Evolutionary conservation across 108 stramenopile genomes (phyloP).

Genomic region (Skeletonema grethae): DNA sequence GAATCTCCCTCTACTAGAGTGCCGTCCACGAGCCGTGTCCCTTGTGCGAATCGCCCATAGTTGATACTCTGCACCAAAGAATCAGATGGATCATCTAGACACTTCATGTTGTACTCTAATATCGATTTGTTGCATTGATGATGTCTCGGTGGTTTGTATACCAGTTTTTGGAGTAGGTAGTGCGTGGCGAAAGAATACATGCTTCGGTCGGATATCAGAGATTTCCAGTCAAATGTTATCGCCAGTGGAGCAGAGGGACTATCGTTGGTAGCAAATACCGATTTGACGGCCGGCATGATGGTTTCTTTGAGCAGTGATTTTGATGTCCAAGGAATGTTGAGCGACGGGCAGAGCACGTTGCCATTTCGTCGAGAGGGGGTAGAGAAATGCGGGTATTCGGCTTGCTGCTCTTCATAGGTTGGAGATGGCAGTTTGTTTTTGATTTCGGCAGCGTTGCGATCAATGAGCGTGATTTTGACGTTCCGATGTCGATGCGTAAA

Average conservation of each 20-base stretch:
- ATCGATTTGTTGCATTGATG: slow-evolving; percentile 36
- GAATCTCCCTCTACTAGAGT: slow-evolving; percentile 13
- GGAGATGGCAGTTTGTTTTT: slow-evolving; percentile 4
- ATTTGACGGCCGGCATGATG: slow-evolving; percentile 28
- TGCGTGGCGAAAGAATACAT: slow-evolving; percentile 37
- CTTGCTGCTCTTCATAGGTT: slow-evolving; percentile 9
- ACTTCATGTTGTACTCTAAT: slow-evolving; percentile 41
- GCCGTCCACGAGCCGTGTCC: slow-evolving; percentile 31
- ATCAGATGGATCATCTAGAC: slow-evolving; percentile 40
- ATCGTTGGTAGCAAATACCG: not conserved
- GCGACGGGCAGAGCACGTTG: slow-evolving; percentile 39
- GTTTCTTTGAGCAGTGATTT: slow-evolving; percentile 32
- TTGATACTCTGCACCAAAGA: slow-evolving; percentile 33
- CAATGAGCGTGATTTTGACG: slow-evolving; percentile 27
- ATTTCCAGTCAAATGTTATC: slow-evolving; percentile 31
- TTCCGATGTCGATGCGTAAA: slow-evolving; percentile 3
- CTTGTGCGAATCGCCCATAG: slow-evolving; percentile 34
- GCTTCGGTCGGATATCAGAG: slow-evolving; percentile 18
- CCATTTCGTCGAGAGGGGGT: slow-evolving; percentile 42
- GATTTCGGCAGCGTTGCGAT: slow-evolving; percentile 1
- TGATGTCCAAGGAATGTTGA: slow-evolving; percentile 37
- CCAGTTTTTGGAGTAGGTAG: slow-evolving; percentile 31
- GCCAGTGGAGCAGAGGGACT: not conserved
- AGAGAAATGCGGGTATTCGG: slow-evolving; percentile 11
- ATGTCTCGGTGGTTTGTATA: slow-evolving; percentile 12